Evolutionary conservation across 148 eudicot species (phyloP).

Genomic region (Nepenthes mirabilis): DNA sequence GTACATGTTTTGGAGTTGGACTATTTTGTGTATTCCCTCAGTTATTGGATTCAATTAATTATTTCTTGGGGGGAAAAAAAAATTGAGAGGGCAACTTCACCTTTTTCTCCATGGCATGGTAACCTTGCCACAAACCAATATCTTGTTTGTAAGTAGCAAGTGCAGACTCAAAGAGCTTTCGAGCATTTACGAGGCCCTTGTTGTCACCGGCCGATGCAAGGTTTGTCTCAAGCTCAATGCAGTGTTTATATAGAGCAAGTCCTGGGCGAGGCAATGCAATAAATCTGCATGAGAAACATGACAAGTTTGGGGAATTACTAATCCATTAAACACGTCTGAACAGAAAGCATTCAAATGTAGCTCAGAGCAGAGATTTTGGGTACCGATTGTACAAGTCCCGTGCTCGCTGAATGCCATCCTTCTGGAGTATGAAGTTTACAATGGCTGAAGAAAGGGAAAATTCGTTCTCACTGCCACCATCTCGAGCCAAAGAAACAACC

Average conservation of each 20-base stretch:
- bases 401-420: constrained; percentile 59
- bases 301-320: neutral
- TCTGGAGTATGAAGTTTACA: constrained; percentile 35
- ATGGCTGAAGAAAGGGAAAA: constrained; percentile 68
- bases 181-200: constrained; percentile 34
- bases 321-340: neutral
- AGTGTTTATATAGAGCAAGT: constrained; percentile 31
- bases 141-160: constrained; percentile 57
- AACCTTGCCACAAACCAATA: constrained; percentile 56
- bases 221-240: constrained; percentile 58
- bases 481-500: constrained; percentile 41
- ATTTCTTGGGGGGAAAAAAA: neutral
- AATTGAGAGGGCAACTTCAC: constrained; percentile 15
- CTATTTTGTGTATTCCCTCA: neutral
- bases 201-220: constrained; percentile 45
- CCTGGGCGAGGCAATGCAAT: constrained; percentile 76
- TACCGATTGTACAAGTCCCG: constrained; percentile 75
- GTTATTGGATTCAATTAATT: neutral
- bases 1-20: too few species aligned
- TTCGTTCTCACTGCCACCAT: constrained; percentile 68
- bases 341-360: neutral
- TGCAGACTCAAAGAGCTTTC: constrained; percentile 61
- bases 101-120: constrained; percentile 56
- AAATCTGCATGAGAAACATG: neutral
- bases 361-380: constrained; percentile 1